Evolutionary conservation across 352 stramenopile species (phyloP), one percentile per base, ranked within the genome.

Genomic region (Phytophthora cactorum): DNA sequence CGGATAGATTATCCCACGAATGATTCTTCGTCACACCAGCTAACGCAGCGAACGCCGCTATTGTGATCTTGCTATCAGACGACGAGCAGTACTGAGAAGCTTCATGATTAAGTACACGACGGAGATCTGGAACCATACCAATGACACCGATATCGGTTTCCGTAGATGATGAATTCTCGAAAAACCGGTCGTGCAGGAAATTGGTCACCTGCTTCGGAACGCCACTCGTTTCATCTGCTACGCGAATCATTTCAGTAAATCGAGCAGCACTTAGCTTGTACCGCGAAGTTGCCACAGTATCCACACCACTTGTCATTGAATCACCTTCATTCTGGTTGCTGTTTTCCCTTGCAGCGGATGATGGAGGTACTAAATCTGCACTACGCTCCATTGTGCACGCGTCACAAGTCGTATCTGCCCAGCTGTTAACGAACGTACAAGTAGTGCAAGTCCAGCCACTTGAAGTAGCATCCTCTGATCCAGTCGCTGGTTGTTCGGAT

Each of bases 351-450:
- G 22, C 52, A 43, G 27, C 50, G 44, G 27, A 31, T 44, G 53
- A 4, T 12, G 68, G 56, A 2, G 78, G 58, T 1, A 77, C 61
- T 39, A 89, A 57, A 57, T 79, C 75, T n/a, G 76, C 57, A 45
- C 68, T 74, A 2, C 83, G 81, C 49, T 88, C 81, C 59, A 67
- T 86, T 41, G 68, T 78, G 59, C 86, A 94, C 27, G 85, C 74
- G 14, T 56, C 61, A 49, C 86, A 94, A 22, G 74, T 77, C 3
- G 59, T 53, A 10, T 79, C 63, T 28, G 45, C 29, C 86, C 86
- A 94, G 11, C 52, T 67, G 52, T 94, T 94, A 9, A 90, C 51
- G 22, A 92, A 84, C 1, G 86, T 94, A 43, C 86, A 94, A 11
- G 84, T 75, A 11, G 67, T 32, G 39, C 86, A 94, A 6, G 77